Conservation (phyloP, 2,329 filamentous ascomycete species). For the Coleophoma eucalyptorum region DNA sequence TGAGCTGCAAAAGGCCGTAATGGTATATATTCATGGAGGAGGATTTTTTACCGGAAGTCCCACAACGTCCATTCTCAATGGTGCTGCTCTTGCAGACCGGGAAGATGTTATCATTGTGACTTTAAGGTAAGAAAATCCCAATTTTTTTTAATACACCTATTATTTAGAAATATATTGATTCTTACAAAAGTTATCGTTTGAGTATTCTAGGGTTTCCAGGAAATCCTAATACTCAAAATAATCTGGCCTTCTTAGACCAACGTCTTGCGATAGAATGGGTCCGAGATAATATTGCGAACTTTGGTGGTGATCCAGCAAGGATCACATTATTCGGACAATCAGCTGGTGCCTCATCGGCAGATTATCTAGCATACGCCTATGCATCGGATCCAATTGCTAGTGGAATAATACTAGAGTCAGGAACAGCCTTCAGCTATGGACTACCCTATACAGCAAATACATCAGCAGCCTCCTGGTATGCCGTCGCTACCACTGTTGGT, state of each 20-base stretch:
- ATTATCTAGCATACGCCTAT: not conserved
- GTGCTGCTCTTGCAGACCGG: conserved; percentile 34
- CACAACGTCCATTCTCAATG: conserved; percentile 33
- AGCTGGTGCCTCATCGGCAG: not conserved
- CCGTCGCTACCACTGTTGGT: not conserved
- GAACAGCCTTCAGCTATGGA: not conserved
- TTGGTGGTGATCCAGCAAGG: conserved; percentile 59
- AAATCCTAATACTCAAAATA: not conserved
- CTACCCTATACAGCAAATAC: not conserved
- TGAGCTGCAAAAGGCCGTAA: conserved; percentile 30
- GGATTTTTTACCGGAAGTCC: conserved; percentile 32
- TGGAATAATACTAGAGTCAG: not conserved
- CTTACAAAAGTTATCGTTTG: not conserved
- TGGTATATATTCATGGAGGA: conserved; percentile 38
- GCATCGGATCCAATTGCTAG: not conserved
- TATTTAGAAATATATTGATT: no score
- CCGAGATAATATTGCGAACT: conserved; percentile 49
- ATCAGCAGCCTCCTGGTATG: not conserved
- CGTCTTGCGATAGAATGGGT: conserved; percentile 54
- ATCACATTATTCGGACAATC: not conserved
- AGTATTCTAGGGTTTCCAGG: not conserved
- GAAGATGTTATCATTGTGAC: conserved; percentile 38
- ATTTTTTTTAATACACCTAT: no score
- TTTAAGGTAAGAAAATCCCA: no score
- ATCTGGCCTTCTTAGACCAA: conserved; percentile 52